Base-by-base conservation (phyloP, 495 filamentous ascomycete species). In the Aspergillus heteromorphus region DNA sequence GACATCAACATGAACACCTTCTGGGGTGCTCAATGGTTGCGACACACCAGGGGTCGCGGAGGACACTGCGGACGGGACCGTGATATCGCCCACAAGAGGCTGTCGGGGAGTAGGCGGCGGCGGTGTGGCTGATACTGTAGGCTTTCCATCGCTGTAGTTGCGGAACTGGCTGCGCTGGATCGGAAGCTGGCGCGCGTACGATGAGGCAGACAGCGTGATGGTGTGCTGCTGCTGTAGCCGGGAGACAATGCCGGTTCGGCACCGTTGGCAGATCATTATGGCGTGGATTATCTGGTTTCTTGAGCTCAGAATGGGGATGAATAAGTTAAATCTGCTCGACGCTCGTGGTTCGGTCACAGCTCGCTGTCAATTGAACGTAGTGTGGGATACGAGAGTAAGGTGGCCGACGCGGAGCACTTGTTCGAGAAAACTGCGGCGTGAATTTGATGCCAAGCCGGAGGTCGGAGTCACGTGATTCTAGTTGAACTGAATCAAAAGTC, bases 101-200 rank as follows among this genome's bases (percentile, higher is more conserved):
- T 61, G 83, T 69, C 61, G 77, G 70, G 68, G 77, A 66, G 66
- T 76, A 61, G 63, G 78, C 66, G 70, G 82, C 70, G 55, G 81
- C 65, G 68, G 74, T 58, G 60, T 70, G 68, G 60, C 78, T 69
- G 47, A 80, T 67, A 61, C 77, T 68, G 66, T 68, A 62, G 61
- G 76, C 53, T 50, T 78, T 57, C 40, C 67, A 47, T 68, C 70
- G 55, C 68, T 79, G 64, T 69, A 72, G 45, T 38, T 67, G 52
- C 69, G 70, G 51, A 64, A 65, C 56, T 69, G 78, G 61, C 34
- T 67, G 60, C 65, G 69, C 40, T 53, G 62, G 51, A 64, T 49
- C 14, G 63, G 65, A 31, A 65, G 51, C 51, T 64, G 65, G 56
- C 65, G 69, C 18, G 59, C 60, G 8, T 47, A 54, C 62, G 60